phyloP scores from a whole-genome alignment of 2,329 filamentous ascomycete genomes.

The Alternaria gaisen region DNA sequence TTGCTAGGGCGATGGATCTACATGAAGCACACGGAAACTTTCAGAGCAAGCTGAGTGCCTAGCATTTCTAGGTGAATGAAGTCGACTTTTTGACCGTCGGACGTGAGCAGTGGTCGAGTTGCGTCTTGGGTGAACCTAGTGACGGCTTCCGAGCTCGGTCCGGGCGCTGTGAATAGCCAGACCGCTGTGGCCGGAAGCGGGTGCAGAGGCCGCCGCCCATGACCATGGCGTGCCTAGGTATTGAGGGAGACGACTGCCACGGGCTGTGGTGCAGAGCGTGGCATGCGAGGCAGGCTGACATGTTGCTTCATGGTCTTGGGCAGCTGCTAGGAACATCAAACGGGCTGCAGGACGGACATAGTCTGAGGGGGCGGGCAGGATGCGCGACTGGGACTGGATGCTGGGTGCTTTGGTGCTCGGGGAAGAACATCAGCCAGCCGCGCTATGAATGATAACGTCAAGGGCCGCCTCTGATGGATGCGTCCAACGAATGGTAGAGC shows the following conservation, averaged over 20 bases:
- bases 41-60: not conserved
- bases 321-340: constrained; percentile 17
- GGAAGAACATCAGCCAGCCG: constrained; percentile 32
- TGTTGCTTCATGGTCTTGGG: not conserved
- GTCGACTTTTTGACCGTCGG: not conserved
- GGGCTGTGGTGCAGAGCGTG: constrained; percentile 15
- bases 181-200: constrained; percentile 24
- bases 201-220: constrained; percentile 18
- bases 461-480: constrained; percentile 27
- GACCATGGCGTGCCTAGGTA: constrained; percentile 4
- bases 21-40: not conserved
- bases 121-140: not conserved
- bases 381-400: constrained; percentile 24
- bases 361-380: constrained; percentile 2
- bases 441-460: constrained; percentile 33
- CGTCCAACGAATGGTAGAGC: constrained; percentile 37
- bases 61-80: not conserved
- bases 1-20: constrained; percentile 7
- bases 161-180: constrained; percentile 11
- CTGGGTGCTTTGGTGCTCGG: constrained; percentile 16
- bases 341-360: constrained; percentile 8
- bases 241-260: constrained; percentile 6
- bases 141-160: constrained; percentile 9
- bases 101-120: not conserved
- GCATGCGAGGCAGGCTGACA: constrained; percentile 8